phyloP scores from a whole-genome alignment of 352 stramenopile species.

The Phytophthora macrochlamydospora region DNA sequence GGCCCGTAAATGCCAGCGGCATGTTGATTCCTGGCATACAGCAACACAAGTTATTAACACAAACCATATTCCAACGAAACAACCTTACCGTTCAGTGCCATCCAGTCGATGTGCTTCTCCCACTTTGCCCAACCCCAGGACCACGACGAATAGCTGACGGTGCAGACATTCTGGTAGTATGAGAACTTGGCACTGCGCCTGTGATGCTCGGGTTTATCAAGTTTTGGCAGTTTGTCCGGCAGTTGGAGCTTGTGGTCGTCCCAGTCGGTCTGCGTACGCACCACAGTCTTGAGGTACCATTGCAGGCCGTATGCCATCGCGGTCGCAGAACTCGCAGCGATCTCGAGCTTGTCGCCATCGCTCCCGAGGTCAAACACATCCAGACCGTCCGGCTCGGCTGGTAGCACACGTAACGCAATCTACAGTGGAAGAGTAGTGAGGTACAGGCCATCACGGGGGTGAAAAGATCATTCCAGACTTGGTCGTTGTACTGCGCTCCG shows the following conservation, averaged over 20 bases:
- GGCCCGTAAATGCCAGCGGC: constrained; percentile 88
- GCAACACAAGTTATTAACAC: not conserved
- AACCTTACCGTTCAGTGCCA: constrained; percentile 84
- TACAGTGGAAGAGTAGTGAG: constrained; percentile 1
- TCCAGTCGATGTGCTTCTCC: constrained; percentile 93
- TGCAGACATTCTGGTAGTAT: constrained; percentile 94
- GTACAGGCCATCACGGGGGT: too few species aligned
- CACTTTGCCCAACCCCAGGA: constrained; percentile 89
- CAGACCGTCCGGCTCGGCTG: constrained; percentile 39
- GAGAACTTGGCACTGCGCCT: constrained; percentile 77
- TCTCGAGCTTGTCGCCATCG: constrained; percentile 52
- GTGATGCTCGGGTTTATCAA: constrained; percentile 39
- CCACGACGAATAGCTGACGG: constrained; percentile 91
- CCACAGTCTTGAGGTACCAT: constrained; percentile 75
- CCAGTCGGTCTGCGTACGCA: constrained; percentile 85
- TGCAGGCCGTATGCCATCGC: constrained; percentile 76
- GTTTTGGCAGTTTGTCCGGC: constrained; percentile 50
- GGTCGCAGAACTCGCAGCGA: constrained; percentile 58
- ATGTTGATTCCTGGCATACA: constrained; percentile 81
- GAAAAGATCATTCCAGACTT: constrained; percentile 36
- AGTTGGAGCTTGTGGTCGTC: constrained; percentile 77
- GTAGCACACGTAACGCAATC: constrained; percentile 60
- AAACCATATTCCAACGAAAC: not conserved
- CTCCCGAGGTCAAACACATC: constrained; percentile 70
- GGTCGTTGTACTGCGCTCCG: constrained; percentile 58